phyloP scores from a whole-genome alignment of 1,284 basidiomycete species.

The Tylopilus sp. region DNA sequence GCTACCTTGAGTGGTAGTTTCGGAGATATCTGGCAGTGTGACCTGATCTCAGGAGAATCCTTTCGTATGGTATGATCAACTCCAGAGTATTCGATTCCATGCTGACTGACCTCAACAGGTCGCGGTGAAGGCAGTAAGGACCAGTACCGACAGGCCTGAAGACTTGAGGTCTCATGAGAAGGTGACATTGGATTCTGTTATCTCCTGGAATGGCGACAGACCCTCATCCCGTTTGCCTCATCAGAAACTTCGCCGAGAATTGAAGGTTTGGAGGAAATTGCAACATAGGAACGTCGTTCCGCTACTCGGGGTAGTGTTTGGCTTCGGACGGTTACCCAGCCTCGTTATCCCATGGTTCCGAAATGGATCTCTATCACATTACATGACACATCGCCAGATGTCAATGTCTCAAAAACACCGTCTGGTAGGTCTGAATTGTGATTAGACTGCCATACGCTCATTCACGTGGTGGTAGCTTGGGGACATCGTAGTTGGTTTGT shows the following conservation, averaged over 20 bases:
- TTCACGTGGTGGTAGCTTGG: conserved; percentile 15
- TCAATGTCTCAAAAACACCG: conserved; percentile 6
- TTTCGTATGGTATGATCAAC: conserved; percentile 8
- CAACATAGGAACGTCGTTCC: conserved; percentile 30
- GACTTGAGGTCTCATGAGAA: conserved; percentile 10
- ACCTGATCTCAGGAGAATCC: conserved; percentile 10
- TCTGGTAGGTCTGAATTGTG: conserved; percentile 13
- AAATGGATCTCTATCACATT: conserved; percentile 26
- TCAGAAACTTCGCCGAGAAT: conserved; percentile 30
- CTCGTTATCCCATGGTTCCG: conserved; percentile 30
- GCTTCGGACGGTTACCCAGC: conserved; percentile 20
- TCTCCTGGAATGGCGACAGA: neutral
- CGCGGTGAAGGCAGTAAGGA: conserved; percentile 26
- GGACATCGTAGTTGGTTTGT: conserved; percentile 26
- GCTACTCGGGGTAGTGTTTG: conserved; percentile 25
- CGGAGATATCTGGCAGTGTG: conserved; percentile 30
- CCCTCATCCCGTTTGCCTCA: neutral
- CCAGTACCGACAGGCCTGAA: neutral
- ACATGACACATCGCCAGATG: conserved; percentile 7
- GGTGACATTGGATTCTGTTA: conserved; percentile 6
- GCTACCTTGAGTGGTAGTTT: conserved; percentile 15
- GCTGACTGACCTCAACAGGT: conserved; percentile 13
- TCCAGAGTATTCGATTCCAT: neutral
- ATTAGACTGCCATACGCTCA: neutral
- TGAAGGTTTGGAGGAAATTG: conserved; percentile 23